These are phyloP conservation scores for Gypsophila paniculata DNA, from an alignment of 179 eudicot species.

Conservation along the genomic window DNA sequence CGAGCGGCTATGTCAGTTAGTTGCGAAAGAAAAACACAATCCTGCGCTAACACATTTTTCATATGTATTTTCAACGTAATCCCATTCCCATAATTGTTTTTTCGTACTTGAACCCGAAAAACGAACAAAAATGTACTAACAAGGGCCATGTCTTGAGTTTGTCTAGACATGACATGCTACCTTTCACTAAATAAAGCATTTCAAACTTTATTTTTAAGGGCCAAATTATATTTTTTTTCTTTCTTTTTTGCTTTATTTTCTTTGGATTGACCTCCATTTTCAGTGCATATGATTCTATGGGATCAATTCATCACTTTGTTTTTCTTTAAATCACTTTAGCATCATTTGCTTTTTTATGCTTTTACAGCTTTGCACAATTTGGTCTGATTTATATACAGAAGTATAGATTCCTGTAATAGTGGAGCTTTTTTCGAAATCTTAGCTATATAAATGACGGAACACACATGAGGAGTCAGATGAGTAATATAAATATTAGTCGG, in stretches of 20 bases:
- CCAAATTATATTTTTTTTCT: conserved; percentile 24
- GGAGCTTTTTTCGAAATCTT: background rate
- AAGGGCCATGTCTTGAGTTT: conserved; percentile 29
- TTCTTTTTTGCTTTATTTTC: conserved; percentile 24
- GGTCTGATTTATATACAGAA: conserved; percentile 15
- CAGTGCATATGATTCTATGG: conserved; percentile 34
- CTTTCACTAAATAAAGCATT: conserved; percentile 11
- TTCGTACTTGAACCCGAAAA: too few species aligned
- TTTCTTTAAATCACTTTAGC: conserved; percentile 22
- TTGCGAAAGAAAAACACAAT: too few species aligned
- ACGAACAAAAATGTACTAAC: conserved; percentile 1
- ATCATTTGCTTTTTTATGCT: conserved; percentile 20
- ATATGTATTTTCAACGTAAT: too few species aligned
- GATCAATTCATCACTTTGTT: conserved; percentile 18
- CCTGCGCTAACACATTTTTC: too few species aligned
- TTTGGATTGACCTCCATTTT: conserved; percentile 26
- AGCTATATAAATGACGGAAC: background rate
- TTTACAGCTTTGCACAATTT: conserved; percentile 22
- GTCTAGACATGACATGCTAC: conserved; percentile 22
- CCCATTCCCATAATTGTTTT: too few species aligned
- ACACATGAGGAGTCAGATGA: background rate
- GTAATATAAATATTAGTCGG: background rate
- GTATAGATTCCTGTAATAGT: conserved; percentile 23
- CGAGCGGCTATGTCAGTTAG: too few species aligned
- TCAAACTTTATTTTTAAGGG: conserved; percentile 19